Base-by-base conservation (phyloP, 2,329 filamentous ascomycete species). In the Acrocalymma vagum region DNA sequence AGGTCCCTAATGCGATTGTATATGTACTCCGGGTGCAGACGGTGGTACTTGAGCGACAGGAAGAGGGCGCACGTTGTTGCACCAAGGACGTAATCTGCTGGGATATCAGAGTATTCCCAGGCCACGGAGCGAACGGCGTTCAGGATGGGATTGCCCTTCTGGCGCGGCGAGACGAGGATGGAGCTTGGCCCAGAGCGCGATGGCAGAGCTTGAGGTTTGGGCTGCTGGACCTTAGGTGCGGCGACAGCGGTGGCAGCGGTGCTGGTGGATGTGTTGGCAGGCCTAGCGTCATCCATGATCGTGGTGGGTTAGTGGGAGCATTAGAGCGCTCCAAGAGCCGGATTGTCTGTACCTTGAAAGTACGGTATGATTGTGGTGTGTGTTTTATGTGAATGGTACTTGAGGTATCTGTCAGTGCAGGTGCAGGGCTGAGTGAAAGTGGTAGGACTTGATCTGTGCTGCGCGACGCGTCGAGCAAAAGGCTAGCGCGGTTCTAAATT, bases 31-130 rank as follows among this genome's bases (percentile, higher is more conserved):
- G 94, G 94, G 65, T 99, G 94, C 36, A 99, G 80, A 18, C 93
- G 90, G 71, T 99, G 94, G 71, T 99, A 99, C 71, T 97, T 99
- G 38, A 99, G 81, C 31, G 90, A 95, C 27, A 99, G 77, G 65
- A 97, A 99, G 5, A 99, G 79, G 1, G 90, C 92, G 62, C 93
- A 96, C 6, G 92, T 95, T 0, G 91, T 95, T 27, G 82, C 67
- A 0, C 94, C 93, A 31, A 97, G 78, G 7, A 93, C 87, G 68
- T 95, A 99, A 72, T 99, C 94, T 21, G 93, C 90, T 1, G 88
- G 86, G n/a, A 96, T 96, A 62, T 97, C 93, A 48, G 90, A 92
- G 70, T 96, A 97, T 71, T 99, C 94, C 94, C 94, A 99, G 0
- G 91, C 83, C 43, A 95, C 79, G 1, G 87, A 85, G 45, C 87